Conservation (phyloP, 2,329 filamentous ascomycete species). For the Penicillium sp. region DNA sequence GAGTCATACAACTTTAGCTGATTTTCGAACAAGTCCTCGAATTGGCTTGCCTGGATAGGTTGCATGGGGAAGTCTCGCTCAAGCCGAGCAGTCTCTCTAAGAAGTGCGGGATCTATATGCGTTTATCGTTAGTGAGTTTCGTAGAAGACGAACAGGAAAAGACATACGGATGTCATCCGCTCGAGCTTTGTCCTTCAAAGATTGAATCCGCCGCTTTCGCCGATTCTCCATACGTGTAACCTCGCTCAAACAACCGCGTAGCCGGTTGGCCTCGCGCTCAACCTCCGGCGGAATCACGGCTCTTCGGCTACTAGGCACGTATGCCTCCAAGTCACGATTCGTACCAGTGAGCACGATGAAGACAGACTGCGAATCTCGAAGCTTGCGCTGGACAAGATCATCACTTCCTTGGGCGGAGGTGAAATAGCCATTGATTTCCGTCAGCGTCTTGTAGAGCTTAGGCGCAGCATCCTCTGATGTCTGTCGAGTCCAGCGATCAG, state of each 20-base stretch:
- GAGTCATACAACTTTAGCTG: constrained; percentile 76
- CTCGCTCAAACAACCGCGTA: constrained; percentile 80
- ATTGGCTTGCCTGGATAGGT: constrained; percentile 79
- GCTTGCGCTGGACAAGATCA: constrained; percentile 70
- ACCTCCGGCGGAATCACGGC: constrained; percentile 75
- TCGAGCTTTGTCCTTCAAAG: constrained; percentile 71
- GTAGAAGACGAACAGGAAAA: neutral
- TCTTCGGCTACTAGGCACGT: constrained; percentile 78
- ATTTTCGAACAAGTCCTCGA: constrained; percentile 84
- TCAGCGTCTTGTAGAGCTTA: constrained; percentile 70
- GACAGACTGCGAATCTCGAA: constrained; percentile 68
- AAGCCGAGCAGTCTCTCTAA: constrained; percentile 76
- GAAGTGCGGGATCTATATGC: constrained; percentile 63
- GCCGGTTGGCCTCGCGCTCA: constrained; percentile 70
- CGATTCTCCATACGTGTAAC: constrained; percentile 77
- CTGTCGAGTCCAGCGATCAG: constrained; percentile 74
- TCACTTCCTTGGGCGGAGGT: constrained; percentile 65
- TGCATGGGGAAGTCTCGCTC: constrained; percentile 84
- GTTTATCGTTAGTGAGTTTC: neutral
- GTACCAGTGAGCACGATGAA: constrained; percentile 73
- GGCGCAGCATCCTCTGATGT: constrained; percentile 65
- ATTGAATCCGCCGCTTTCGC: constrained; percentile 73
- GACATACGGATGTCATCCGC: constrained; percentile 75
- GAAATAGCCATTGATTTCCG: constrained; percentile 84
- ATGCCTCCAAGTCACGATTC: constrained; percentile 77